phyloP scores from a whole-genome alignment of 331 rosid genomes.

The Arachis monticola region DNA sequence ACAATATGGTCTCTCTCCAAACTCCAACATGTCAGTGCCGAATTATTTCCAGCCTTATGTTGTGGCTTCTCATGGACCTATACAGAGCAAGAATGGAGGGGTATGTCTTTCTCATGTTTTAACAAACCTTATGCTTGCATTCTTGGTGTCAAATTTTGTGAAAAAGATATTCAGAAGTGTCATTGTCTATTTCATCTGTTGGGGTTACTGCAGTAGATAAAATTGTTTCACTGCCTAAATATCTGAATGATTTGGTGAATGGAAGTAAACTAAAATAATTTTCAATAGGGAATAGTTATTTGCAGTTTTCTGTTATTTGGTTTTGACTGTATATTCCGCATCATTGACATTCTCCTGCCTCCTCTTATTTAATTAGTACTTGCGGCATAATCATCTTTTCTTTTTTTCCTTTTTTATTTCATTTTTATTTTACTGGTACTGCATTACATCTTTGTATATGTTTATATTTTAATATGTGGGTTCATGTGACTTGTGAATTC shows the following conservation, averaged over 20 bases:
- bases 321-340: not conserved
- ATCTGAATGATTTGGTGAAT: slow-evolving; percentile 28
- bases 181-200: slow-evolving; percentile 20
- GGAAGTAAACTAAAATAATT: slow-evolving; percentile 4
- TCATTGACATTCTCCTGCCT: slow-evolving; percentile 12
- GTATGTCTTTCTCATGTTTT: slow-evolving; percentile 53
- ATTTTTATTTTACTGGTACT: too few species aligned
- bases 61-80: slow-evolving; percentile 95
- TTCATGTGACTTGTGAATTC: slow-evolving; percentile 19
- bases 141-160: slow-evolving; percentile 10
- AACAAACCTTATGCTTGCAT: slow-evolving; percentile 27
- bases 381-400: not conserved
- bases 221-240: slow-evolving; percentile 1
- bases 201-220: not conserved
- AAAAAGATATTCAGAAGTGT: slow-evolving; percentile 8
- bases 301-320: not conserved
- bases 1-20: slow-evolving; percentile 88
- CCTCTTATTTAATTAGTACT: slow-evolving; percentile 5
- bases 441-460: not conserved
- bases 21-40: slow-evolving; percentile 81
- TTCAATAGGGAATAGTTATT: slow-evolving; percentile 15
- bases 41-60: slow-evolving; percentile 94
- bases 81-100: slow-evolving; percentile 83
- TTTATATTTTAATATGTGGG: not conserved
- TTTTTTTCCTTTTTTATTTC: too few species aligned